Percentiles rank a stretch among this genome's conserved stretches.
phyloP scores from a whole-genome alignment of 495 filamentous ascomycete genomes.

The Tuber calosporum region DNA sequence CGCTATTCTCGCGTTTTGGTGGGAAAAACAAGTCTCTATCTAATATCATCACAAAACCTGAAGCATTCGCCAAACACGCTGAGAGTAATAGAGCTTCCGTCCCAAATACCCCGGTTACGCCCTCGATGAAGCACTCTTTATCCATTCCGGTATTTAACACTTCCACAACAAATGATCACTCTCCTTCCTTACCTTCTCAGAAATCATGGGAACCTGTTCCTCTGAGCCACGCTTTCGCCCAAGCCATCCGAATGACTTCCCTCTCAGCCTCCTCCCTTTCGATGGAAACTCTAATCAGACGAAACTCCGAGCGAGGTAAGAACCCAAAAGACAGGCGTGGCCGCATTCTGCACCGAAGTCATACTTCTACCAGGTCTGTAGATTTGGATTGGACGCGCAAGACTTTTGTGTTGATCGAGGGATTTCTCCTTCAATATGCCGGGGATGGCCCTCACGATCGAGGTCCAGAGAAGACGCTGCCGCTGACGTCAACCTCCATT shows the following conservation, averaged over 20 bases:
- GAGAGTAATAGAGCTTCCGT: constrained; percentile 34
- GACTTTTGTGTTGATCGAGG: constrained; percentile 73
- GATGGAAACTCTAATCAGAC: constrained; percentile 57
- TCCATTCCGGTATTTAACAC: constrained; percentile 29
- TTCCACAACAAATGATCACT: constrained; percentile 13
- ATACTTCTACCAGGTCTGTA: constrained; percentile 53
- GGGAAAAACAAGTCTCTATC: constrained; percentile 36
- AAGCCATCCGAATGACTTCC: constrained; percentile 56
- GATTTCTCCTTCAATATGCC: constrained; percentile 80
- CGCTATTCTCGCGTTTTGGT: constrained; percentile 40
- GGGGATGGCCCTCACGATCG: constrained; percentile 73
- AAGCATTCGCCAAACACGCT: constrained; percentile 18
- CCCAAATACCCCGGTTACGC: constrained; percentile 34
- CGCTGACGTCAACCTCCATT: constrained; percentile 74
- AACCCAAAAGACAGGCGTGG: constrained; percentile 39
- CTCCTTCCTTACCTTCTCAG: constrained; percentile 18
- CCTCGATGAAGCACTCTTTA: constrained; percentile 26
- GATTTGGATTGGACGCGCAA: constrained; percentile 75
- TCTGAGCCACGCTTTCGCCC: constrained; percentile 84
- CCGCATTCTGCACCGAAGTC: constrained; percentile 48
- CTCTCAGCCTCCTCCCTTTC: constrained; percentile 51
- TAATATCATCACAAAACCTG: constrained; percentile 36
- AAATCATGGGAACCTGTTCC: constrained; percentile 51
- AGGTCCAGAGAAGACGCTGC: constrained; percentile 77
- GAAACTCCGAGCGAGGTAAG: constrained; percentile 45